Conservation (phyloP, 1,284 basidiomycete species). For the Trichosporon sp. region DNA sequence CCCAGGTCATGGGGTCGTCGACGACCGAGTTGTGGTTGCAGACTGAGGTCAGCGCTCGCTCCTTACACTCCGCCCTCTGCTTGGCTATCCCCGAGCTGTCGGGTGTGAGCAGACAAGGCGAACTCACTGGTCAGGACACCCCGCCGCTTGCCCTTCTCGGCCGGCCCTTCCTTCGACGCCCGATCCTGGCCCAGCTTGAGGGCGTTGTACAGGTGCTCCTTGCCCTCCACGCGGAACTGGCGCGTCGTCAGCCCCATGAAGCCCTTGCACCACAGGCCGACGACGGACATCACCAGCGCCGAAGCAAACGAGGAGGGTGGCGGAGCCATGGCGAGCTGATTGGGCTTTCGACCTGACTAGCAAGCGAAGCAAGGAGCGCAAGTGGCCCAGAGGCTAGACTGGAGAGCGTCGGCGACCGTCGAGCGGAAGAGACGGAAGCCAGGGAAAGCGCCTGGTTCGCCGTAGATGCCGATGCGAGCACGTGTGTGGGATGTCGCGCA, state of each 20-base stretch:
- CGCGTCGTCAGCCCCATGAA: conserved; percentile 65
- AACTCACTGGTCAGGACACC: conserved; percentile 72
- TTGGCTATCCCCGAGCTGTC: not conserved
- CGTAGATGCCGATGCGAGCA: too few species aligned
- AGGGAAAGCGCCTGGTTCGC: too few species aligned
- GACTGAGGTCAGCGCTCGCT: conserved; percentile 54
- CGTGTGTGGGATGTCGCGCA: too few species aligned
- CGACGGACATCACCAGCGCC: conserved; percentile 34
- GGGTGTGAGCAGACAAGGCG: not conserved
- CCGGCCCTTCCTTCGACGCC: conserved; percentile 12
- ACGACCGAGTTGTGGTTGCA: conserved; percentile 82
- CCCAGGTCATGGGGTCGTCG: conserved; percentile 61
- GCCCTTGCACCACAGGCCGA: conserved; percentile 70
- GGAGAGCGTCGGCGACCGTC: too few species aligned
- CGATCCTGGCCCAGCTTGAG: conserved; percentile 45
- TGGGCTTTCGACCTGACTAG: too few species aligned
- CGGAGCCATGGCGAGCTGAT: not conserved
- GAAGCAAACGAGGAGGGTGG: conserved; percentile 31
- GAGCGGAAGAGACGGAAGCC: too few species aligned
- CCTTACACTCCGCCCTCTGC: not conserved
- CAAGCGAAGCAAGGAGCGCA: too few species aligned
- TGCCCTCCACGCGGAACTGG: conserved; percentile 62
- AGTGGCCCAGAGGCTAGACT: too few species aligned
- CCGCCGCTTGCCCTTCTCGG: conserved; percentile 50
- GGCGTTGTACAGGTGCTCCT: conserved; percentile 61